Percentiles rank a stretch among this genome's conserved stretches.
phyloP scores from a whole-genome alignment of 164 flowering plant genomes.

The Macadamia tetraphylla region DNA sequence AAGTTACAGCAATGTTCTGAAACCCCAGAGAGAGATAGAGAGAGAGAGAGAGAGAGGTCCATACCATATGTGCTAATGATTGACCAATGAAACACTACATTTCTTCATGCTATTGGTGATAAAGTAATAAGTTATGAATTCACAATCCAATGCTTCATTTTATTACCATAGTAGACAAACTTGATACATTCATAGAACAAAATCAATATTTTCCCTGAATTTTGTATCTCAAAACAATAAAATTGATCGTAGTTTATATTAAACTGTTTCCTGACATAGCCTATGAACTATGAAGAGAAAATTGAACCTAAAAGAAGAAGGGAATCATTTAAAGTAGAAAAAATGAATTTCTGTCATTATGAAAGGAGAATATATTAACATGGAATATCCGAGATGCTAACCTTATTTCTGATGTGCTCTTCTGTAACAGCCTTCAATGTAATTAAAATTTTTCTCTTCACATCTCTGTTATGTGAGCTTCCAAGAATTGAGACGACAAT shows the following conservation, averaged over 20 bases:
- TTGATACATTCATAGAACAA: not conserved
- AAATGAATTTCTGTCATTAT: not conserved
- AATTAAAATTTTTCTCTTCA: conserved; percentile 33
- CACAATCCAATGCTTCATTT: not conserved
- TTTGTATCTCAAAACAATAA: not conserved
- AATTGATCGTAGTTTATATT: not conserved
- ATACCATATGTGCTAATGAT: too few relatives aligned
- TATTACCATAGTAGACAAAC: not conserved
- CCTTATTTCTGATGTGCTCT: conserved; percentile 63
- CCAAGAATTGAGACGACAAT: conserved; percentile 37
- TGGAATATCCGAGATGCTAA: conserved; percentile 16
- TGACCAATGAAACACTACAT: too few relatives aligned
- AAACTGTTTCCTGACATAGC: not conserved
- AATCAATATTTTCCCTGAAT: not conserved
- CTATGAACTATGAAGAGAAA: not conserved
- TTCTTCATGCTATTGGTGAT: too few relatives aligned
- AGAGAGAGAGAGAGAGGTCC: too few relatives aligned
- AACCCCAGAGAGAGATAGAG: too few relatives aligned
- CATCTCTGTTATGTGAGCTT: conserved; percentile 32
- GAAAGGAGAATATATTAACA: not conserved
- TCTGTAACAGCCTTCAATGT: conserved; percentile 42
- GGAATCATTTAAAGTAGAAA: not conserved
- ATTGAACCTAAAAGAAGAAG: not conserved
- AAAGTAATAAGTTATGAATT: not conserved
- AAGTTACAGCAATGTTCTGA: too few relatives aligned